A percentile compares a stretch with the other conserved stretches of the same genome.
Evolutionary conservation across 2,329 filamentous ascomycete genomes (phyloP).

Genomic region (Podosphaera leucotricha): DNA sequence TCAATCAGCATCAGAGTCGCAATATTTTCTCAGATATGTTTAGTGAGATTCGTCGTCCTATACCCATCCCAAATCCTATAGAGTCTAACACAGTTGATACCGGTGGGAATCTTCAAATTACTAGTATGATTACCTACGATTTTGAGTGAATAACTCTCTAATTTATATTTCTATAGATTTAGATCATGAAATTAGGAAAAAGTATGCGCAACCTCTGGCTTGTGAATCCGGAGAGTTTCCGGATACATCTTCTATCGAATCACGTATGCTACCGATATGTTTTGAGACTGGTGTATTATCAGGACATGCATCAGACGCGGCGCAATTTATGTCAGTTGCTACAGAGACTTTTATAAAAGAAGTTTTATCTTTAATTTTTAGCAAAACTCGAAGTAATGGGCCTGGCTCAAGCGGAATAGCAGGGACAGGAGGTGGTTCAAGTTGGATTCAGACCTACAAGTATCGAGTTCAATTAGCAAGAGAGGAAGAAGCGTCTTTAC

Average conservation of each 20-base stretch:
- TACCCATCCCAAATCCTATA: conserved; percentile 19
- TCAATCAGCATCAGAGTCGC: conserved; percentile 13
- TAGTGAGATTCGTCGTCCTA: conserved; percentile 16
- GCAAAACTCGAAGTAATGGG: conserved; percentile 39
- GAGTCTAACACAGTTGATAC: conserved; percentile 45
- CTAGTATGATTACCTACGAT: conserved; percentile 23
- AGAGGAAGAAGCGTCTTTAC: conserved; percentile 50
- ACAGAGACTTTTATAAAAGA: conserved; percentile 46
- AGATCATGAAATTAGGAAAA: conserved; percentile 43
- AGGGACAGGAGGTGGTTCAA: conserved; percentile 39
- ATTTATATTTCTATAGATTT: conserved; percentile 23
- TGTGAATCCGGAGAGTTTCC: conserved; percentile 48
- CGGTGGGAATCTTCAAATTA: conserved; percentile 45
- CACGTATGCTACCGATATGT: conserved; percentile 43
- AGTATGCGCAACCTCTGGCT: conserved; percentile 37
- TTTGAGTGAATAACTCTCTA: background rate
- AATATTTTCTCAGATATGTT: conserved; percentile 14
- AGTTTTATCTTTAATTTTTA: conserved; percentile 36
- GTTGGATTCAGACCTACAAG: conserved; percentile 55
- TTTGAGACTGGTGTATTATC: conserved; percentile 39
- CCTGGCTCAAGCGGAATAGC: conserved; percentile 36
- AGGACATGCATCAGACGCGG: conserved; percentile 34
- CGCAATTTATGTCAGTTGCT: conserved; percentile 39
- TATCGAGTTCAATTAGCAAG: conserved; percentile 51
- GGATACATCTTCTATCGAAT: conserved; percentile 36